Evolutionary conservation across 1,284 basidiomycete genomes (phyloP).

Genomic region (Fomitopsis schrenkii): DNA sequence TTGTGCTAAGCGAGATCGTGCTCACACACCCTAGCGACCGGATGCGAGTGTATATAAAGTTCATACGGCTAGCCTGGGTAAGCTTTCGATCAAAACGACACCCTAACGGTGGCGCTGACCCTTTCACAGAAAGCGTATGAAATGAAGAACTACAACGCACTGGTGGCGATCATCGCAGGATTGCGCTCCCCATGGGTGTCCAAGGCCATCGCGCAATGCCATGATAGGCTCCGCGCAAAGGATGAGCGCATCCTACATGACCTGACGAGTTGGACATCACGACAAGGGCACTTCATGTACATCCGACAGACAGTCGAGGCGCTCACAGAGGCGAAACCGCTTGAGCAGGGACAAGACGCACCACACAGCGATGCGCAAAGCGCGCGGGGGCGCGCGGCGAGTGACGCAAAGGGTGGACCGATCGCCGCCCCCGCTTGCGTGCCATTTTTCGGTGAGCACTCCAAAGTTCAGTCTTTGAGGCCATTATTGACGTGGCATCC

Average conservation of each 20-base stretch:
- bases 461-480: not conserved
- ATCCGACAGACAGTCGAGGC: conserved; percentile 65
- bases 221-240: conserved; percentile 66
- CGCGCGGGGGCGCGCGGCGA: conserved; percentile 37
- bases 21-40: conserved; percentile 67
- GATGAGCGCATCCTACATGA: conserved; percentile 78
- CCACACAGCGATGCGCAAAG: conserved; percentile 41
- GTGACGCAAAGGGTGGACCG: conserved; percentile 36
- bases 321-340: conserved; percentile 60
- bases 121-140: conserved; percentile 75
- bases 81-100: conserved; percentile 23
- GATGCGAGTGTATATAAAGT: conserved; percentile 66
- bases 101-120: not conserved
- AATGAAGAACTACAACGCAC: conserved; percentile 75
- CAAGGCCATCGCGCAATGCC: conserved; percentile 63
- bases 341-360: conserved; percentile 46
- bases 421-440: conserved; percentile 51
- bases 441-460: conserved; percentile 68
- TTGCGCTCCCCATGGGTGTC: conserved; percentile 72
- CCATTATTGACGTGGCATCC: not conserved
- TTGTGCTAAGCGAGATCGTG: conserved; percentile 77
- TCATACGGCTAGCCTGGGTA: conserved; percentile 86
- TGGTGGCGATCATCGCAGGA: conserved; percentile 81
- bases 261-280: conserved; percentile 67
- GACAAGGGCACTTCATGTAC: conserved; percentile 70